Conservation (phyloP, 2,329 filamentous ascomycete genomes). For the Chaetothyriales sp. region DNA sequence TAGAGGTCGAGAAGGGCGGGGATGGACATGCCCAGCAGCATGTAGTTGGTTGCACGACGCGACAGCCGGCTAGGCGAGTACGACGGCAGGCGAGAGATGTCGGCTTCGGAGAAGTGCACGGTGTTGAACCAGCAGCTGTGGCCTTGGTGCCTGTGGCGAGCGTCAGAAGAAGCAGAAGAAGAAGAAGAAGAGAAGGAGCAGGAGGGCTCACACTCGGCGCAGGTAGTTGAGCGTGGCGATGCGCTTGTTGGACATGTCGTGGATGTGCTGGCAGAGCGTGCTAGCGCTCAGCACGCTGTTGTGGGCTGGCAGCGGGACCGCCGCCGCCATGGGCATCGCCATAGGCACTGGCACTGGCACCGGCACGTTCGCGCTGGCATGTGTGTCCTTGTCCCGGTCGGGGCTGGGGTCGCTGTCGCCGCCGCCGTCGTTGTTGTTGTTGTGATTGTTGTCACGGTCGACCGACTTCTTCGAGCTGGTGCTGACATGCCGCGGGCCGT, state of each 20-base stretch:
- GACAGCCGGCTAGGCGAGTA: constrained; percentile 72
- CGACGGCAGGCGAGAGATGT: constrained; percentile 68
- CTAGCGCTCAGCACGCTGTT: background rate
- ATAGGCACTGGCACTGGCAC: background rate
- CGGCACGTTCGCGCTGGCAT: background rate
- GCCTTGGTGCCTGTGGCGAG: constrained; percentile 63
- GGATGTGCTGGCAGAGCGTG: constrained; percentile 49
- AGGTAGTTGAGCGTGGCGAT: constrained; percentile 91
- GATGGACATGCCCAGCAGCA: constrained; percentile 80
- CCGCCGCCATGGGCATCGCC: background rate
- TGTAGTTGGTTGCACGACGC: constrained; percentile 81
- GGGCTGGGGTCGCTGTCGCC: too few species aligned
- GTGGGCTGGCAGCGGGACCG: background rate
- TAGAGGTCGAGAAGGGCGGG: constrained; percentile 71
- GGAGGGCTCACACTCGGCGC: constrained; percentile 58
- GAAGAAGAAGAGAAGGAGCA: too few species aligned
- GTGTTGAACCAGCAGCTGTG: constrained; percentile 98
- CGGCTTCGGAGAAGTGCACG: constrained; percentile 70
- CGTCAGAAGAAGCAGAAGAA: constrained; percentile 6
- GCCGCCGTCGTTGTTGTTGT: background rate
- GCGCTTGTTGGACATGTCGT: constrained; percentile 76
- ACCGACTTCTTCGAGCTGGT: background rate
- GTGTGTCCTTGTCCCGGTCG: background rate
- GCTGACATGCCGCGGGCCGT: background rate
- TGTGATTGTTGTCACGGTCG: background rate